Base-by-base conservation (phyloP, 257 asterid species). In the Nicotiana tabacum region DNA sequence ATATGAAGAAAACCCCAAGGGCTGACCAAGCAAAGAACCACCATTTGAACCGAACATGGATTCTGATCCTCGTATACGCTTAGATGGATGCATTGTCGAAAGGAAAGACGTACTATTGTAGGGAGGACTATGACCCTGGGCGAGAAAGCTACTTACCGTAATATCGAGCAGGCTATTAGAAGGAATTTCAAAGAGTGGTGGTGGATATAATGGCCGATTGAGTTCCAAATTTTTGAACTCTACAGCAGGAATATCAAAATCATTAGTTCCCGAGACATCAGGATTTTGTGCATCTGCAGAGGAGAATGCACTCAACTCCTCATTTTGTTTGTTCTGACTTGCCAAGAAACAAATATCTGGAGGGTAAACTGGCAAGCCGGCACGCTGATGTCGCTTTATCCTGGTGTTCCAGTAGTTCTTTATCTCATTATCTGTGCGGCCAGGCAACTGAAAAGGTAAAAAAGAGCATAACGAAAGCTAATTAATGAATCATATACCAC, bases 321-420 rank as follows among this genome's bases (percentile, higher is more conserved):
- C 88, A 4, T 18, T 76, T 68, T 79, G 88, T 78, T 82, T 87
- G 86, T 77, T 83, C 83, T 84, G 88, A 17, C 64, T 85, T 65
- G 85, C 66, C 66, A 84, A 84, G 51, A 81, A 24, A 83, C 85
- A 78, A 77, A 90, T 46, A 24, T 86, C 91, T 5, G 91, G 85
- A 29, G 95, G 95, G 81, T 91, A 91, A 85, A 90, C 80, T 43
- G 95, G 92, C 83, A 89, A 68, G 65, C 93, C 95, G 8, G 88
- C 88, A 27, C 95, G 91, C 56, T 88, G 91, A 27, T 85, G 83
- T 86, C 92, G 88, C 84, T 91, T 91, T 83, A 83, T 87, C 81
- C 95, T 85, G 3, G 95, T 91, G 86, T 91, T 89, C 94, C 94
- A 91, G 83, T 86, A 91, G 82, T 91, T 91, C 81, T 91, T 91